Evolutionary conservation across 2,329 filamentous ascomycete species (phyloP).

Genomic region (Arthrobotrys conoides): DNA sequence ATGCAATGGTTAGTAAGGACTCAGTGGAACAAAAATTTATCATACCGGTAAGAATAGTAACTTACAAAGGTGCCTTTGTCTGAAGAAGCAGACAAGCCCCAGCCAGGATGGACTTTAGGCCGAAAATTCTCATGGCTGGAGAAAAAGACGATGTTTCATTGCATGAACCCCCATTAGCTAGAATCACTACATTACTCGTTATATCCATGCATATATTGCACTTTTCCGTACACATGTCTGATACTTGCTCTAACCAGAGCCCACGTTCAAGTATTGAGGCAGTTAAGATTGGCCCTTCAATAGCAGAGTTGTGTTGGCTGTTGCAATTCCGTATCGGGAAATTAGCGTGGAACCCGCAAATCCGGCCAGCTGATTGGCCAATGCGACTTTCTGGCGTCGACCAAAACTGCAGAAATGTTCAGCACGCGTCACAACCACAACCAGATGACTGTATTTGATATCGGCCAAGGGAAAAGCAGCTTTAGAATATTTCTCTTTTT

Average conservation of each 20-base stretch:
- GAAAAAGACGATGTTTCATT: neutral
- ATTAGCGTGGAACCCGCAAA: neutral
- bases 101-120: neutral
- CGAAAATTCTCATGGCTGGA: conserved; percentile 5
- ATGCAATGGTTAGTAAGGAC: neutral
- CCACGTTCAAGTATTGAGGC: conserved; percentile 10
- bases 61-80: neutral
- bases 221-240: neutral
- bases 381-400: conserved; percentile 36
- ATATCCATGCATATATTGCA: neutral
- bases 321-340: conserved; percentile 7
- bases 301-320: neutral
- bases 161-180: neutral
- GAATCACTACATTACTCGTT: neutral
- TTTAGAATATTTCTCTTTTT: conserved; percentile 4
- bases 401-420: conserved; percentile 47
- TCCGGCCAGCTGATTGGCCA: conserved; percentile 34
- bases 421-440: conserved; percentile 34
- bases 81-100: conserved; percentile 5
- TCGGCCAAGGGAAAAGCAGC: neutral
- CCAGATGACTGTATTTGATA: neutral
- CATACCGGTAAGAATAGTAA: neutral
- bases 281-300: neutral
- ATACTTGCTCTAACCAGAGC: conserved; percentile 16
- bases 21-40: neutral